These are phyloP conservation scores for Microglena sp. DNA, from an alignment of 139 green algal species.

Conservation along the genomic window DNA sequence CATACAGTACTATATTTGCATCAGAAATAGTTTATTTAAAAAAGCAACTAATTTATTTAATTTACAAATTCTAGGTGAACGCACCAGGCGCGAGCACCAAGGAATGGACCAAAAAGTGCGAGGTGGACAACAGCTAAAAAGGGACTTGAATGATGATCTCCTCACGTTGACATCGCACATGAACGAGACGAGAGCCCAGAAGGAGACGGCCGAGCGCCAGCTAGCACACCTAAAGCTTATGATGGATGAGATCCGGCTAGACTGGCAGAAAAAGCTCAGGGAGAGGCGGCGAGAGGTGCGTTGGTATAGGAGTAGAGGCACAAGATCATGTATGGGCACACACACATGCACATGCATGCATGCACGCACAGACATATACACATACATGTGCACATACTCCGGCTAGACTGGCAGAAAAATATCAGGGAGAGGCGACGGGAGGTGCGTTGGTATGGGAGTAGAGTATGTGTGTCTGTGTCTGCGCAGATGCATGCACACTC, in stretches of 20 bases:
- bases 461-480: not conserved
- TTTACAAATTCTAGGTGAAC: no score
- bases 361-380: no score
- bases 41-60: no score
- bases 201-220: constrained; percentile 69
- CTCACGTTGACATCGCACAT: constrained; percentile 49
- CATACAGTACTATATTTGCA: no score
- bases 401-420: constrained; percentile 37
- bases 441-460: no score
- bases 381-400: no score
- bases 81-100: constrained; percentile 58
- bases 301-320: no score
- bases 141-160: constrained; percentile 54
- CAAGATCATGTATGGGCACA: not conserved
- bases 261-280: constrained; percentile 60
- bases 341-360: no score
- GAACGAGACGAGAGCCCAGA: constrained; percentile 53
- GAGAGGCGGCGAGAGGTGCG: constrained; percentile 60
- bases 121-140: constrained; percentile 43
- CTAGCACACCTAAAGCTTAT: constrained; percentile 50
- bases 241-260: constrained; percentile 47
- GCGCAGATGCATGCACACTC: no score
- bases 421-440: constrained; percentile 56
- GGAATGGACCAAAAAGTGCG: constrained; percentile 57
- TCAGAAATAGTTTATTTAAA: no score